Evolutionary conservation across 495 filamentous ascomycete genomes (phyloP), one percentile per base, ranked within the genome.

Genomic region (Tuber umbilicatum): DNA sequence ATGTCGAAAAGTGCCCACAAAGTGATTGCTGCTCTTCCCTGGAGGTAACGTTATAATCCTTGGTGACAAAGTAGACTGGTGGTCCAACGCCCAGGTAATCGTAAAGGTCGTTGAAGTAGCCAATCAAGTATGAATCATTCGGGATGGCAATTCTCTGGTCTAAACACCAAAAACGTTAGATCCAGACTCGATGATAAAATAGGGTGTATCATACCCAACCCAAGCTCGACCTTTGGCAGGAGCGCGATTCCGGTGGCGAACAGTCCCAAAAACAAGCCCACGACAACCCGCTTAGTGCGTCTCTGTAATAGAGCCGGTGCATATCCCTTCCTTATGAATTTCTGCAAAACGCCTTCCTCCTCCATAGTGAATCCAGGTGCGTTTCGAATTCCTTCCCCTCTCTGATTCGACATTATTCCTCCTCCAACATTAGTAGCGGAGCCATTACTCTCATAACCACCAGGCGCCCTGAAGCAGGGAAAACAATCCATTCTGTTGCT

Each of bases 91-190:
- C 91, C 81, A 99, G 92, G 82, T 98, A 99, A 69, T 88, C 89
- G 82, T 97, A 93, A 39, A 99, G 87, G 80, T 99, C 95, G 81
- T 98, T 91, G 85, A 98, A 99, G 80, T 94, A 99, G 1, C 90
- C 86, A 74, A 98, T 96, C 35, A 98, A 85, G 80, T 99, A 98
- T 0, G 94, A 97, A 80, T 92, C 94, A 71, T 90, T 92, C 0
- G 95, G 95, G 75, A 99, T 90, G 31, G 95, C 95, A 71, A 97
- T 94, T 37, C 95, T 89, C 83, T 98, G 95, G 78, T 99, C 95
- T 73, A 67, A 19, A 69, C 50, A 43, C 42, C 27, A 35, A 69
- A 40, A 69, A 40, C 55, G 40, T 79, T 6, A 79, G 70, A 35
- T 35, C 55, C 14, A 17, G 14, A 17, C 27, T 35, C 5, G 55